Evolutionary conservation across 805 yeast species (phyloP).

Genomic region (Metschnikowia bowlesiae): DNA sequence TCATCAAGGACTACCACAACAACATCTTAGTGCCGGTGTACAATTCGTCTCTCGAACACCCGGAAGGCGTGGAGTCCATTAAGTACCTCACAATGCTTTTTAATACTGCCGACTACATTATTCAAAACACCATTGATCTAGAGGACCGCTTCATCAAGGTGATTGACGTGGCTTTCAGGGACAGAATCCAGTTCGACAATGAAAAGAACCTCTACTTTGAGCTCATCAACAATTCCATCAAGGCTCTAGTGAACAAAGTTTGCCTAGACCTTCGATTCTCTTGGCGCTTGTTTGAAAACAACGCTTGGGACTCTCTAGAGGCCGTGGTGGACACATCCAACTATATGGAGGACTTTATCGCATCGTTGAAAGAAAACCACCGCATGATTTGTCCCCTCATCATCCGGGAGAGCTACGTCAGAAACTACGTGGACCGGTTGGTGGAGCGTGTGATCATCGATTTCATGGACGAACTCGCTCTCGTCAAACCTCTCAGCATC

Average conservation of each 20-base stretch:
- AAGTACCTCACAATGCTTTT: conserved; percentile 65
- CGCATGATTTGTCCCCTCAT: conserved; percentile 51
- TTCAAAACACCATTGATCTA: conserved; percentile 71
- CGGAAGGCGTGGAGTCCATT: conserved; percentile 53
- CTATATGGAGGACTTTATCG: conserved; percentile 58
- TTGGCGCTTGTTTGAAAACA: conserved; percentile 80
- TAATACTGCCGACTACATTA: conserved; percentile 87
- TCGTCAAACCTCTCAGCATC: conserved; percentile 65
- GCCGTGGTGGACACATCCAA: conserved; percentile 69
- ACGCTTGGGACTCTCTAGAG: conserved; percentile 63
- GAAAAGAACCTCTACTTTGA: conserved; percentile 55
- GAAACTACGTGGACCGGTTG: conserved; percentile 71
- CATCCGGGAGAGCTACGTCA: conserved; percentile 63
- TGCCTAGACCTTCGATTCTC: conserved; percentile 58
- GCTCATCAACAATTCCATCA: conserved; percentile 55
- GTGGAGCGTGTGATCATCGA: conserved; percentile 60
- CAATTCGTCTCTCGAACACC: conserved; percentile 18
- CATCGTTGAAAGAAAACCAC: conserved; percentile 43
- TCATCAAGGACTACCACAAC: conserved; percentile 47
- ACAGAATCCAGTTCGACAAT: conserved; percentile 48
- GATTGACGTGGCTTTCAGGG: conserved; percentile 31
- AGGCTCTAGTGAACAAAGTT: conserved; percentile 52
- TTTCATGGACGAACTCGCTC: conserved; percentile 53
- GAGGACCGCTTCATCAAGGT: conserved; percentile 52
- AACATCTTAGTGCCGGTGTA: conserved; percentile 31